Evolutionary conservation across 2,329 filamentous ascomycete genomes (phyloP).

Genomic region (Cercospora sp.): DNA sequence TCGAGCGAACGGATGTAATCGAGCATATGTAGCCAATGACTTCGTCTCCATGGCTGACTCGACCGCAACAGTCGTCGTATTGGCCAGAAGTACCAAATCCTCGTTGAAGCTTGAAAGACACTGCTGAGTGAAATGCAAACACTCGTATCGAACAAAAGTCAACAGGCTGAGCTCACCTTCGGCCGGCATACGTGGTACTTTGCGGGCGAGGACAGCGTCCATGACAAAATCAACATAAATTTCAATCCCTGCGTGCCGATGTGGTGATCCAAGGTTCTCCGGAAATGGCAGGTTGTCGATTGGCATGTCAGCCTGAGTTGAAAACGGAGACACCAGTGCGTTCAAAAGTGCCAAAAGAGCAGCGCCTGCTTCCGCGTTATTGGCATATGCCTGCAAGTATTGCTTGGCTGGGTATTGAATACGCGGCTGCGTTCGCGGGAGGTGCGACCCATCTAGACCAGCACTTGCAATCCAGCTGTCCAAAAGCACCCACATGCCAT

Average conservation of each 20-base stretch:
- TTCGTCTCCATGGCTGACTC: constrained; percentile 73
- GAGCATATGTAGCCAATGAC: constrained; percentile 76
- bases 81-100: constrained; percentile 81
- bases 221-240: constrained; percentile 90
- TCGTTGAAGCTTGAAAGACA: constrained; percentile 91
- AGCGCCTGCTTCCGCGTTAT: constrained; percentile 52
- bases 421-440: constrained; percentile 21
- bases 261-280: constrained; percentile 74
- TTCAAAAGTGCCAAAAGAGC: constrained; percentile 79
- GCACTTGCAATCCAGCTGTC: constrained; percentile 74
- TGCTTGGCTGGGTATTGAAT: constrained; percentile 32
- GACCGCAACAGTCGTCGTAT: constrained; percentile 71
- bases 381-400: constrained; percentile 35
- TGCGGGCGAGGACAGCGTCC: constrained; percentile 61
- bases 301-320: constrained; percentile 62
- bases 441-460: constrained; percentile 25
- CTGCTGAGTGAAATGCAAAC: constrained; percentile 77
- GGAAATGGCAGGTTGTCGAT: constrained; percentile 78
- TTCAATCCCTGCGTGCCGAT: constrained; percentile 82
- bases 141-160: constrained; percentile 69
- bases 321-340: constrained; percentile 67
- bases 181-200: constrained; percentile 60
- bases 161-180: constrained; percentile 62
- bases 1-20: constrained; percentile 86
- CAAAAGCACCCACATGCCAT: constrained; percentile 75